Base-by-base conservation (phyloP, 2,329 filamentous ascomycete species). In the Ophiostoma sp. region DNA sequence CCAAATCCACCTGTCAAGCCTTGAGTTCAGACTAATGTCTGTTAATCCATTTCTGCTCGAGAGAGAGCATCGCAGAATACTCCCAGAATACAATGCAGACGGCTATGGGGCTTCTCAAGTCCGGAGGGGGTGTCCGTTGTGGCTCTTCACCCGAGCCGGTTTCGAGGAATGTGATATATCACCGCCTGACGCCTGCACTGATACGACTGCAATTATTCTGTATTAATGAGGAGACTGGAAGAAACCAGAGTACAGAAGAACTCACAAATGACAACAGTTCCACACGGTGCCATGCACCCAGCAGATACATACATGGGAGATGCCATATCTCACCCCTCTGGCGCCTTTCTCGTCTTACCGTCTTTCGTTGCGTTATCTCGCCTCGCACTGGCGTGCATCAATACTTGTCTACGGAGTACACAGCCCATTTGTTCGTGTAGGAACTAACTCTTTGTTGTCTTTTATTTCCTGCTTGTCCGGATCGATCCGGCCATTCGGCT, bases 301-400 rank as follows among this genome's bases (percentile, higher is more conserved):
- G 36, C 36, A 39, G 36, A 39, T 39, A 31, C 39, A 41, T n/a
- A 7, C 2, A 5, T 2, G 2, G 39, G 8, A 41, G 15, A n/a
- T 52, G 52, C 52, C 52, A 57, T 57, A 27, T 27, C 52, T 57
- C 52, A 57, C 52, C 3, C 52, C 17, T 57, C 52, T 57, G n/a
- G 52, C 52, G 52, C 17, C 23, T 57, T 57, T 31, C 36, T 69
- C 68, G 68, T 36, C 64, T 69, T 67, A 67, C 64, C 68, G 62
- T 69, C 69, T 70, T 70, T 70, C 67, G n/a, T 70, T 70, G 69
- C 69, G 69, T 70, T 70, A 70, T 70, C 69, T 67, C n/a, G 48
- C 36, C 69, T 35, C 52, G 57, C 64, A 67, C 69, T 70, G 69
- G 69, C 69, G 69, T 62, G 41, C 67, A 60, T 35, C 44, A 11